Evolutionary conservation across 371 early-diverging fungal species (phyloP).

Genomic region (Batrachochytrium dendrobatidis): DNA sequence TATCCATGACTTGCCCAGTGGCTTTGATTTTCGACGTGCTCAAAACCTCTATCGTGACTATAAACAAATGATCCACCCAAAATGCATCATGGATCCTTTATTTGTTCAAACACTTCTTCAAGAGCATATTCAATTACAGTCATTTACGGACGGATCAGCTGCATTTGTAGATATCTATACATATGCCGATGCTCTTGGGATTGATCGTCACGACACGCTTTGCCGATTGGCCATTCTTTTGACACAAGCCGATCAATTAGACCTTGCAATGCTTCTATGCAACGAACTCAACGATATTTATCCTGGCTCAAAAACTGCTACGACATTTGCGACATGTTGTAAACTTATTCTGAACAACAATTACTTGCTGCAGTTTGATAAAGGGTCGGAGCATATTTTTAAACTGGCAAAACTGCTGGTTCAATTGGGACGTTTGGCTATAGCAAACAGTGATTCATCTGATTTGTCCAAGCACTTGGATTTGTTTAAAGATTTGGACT

Average conservation of each 20-base stretch:
- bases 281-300: conserved; percentile 30
- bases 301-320: conserved; percentile 21
- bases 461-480: background rate
- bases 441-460: background rate
- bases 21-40: background rate
- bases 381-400: conserved; percentile 17
- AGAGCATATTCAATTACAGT: background rate
- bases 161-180: background rate
- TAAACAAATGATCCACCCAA: background rate
- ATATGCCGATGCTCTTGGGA: background rate
- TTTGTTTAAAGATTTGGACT: conserved; percentile 1
- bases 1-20: background rate
- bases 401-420: conserved; percentile 9
- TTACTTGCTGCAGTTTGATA: conserved; percentile 7
- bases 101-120: background rate
- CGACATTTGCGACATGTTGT: conserved; percentile 14
- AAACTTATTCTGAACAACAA: conserved; percentile 6
- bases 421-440: background rate
- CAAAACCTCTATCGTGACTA: background rate
- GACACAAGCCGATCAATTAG: conserved; percentile 18
- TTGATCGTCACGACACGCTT: background rate
- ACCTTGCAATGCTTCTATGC: conserved; percentile 26
- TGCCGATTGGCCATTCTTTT: background rate
- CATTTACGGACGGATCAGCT: background rate
- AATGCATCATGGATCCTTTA: background rate